Evolutionary conservation across 2,329 filamentous ascomycete species (phyloP).

Genomic region (Davidsoniella neocaledoniae): DNA sequence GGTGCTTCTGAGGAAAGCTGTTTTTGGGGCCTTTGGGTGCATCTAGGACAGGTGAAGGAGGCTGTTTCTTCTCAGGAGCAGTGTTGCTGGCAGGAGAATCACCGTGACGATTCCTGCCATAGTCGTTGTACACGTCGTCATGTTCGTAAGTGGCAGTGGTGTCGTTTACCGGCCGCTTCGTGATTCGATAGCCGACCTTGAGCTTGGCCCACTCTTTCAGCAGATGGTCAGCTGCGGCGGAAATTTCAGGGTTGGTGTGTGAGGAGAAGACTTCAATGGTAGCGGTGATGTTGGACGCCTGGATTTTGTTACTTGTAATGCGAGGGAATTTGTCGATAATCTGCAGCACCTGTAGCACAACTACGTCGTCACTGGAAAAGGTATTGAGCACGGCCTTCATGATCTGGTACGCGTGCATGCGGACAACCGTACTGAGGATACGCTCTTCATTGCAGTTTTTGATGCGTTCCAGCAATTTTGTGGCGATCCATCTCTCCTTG

Average conservation of each 20-base stretch:
- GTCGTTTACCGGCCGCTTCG: constrained; percentile 52
- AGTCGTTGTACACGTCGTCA: constrained; percentile 5
- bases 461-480: constrained; percentile 81
- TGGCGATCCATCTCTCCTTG: constrained; percentile 98
- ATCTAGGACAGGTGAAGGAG: constrained; percentile 38
- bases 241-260: constrained; percentile 59
- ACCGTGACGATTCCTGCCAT: constrained; percentile 1
- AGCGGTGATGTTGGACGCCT: constrained; percentile 84
- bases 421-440: constrained; percentile 74
- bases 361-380: constrained; percentile 79
- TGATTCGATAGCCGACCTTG: constrained; percentile 82
- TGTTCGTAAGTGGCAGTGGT: constrained; percentile 1
- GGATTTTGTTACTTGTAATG: constrained; percentile 90
- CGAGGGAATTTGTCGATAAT: constrained; percentile 80
- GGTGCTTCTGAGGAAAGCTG: constrained; percentile 37
- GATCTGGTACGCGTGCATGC: constrained; percentile 95
- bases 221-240: constrained; percentile 51
- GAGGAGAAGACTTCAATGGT: constrained; percentile 52
- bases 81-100: constrained; percentile 16
- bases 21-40: constrained; percentile 43
- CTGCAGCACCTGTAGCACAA: constrained; percentile 75
- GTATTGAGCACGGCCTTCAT: constrained; percentile 71
- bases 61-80: constrained; percentile 29
- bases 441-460: constrained; percentile 74
- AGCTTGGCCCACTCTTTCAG: constrained; percentile 78